Base-by-base conservation (phyloP, 2,329 filamentous ascomycete species). In the Aschersonia sp. region DNA sequence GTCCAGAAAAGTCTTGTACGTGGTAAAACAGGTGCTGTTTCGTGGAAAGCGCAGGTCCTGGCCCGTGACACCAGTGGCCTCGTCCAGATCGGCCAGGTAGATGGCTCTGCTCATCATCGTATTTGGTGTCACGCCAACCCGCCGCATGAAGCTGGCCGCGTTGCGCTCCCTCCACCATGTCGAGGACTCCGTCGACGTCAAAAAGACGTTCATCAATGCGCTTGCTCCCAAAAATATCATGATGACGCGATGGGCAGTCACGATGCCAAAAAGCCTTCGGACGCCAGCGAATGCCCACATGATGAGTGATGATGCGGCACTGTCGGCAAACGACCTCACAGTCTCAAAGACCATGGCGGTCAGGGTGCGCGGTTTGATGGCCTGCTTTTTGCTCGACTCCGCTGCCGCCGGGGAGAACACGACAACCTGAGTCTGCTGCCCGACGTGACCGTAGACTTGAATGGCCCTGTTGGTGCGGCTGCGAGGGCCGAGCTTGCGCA, bases 141-240 rank as follows among this genome's bases (percentile, higher is more conserved):
- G 74, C 35, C 72, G 71, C 88, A 98, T 92, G 62, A 91, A 95
- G 41, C 74, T 81, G 12, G 75, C 77, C 1, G 89, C 88, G 51
- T 78, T 82, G 49, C 88, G 78, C 66, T 97, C 91, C 44, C 78
- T 74, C 84, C 86, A 95, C 89, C 89, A 97, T 2, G 76, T 72
- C 56, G 81, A 79, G 5, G 78, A 77, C 59, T 87, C 81, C 52
- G 82, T 78, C 9, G 84, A 85, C 1, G 85, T 81, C 58, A 89
- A 79, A 54, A 89, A 74, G 29, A 84, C 65, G 58, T 97, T 97
- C 45, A 80, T 74, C 9, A 87, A 58, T 9, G 80, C 64, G 58
- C 89, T 96, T 31, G 84, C 56, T 1, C 72, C 69, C 20, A 97
- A 71, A 10, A 91, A 61, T 3, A 72, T 58, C 31, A 97, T 66